Evolutionary conservation across 2,329 filamentous ascomycete genomes (phyloP), one percentile per base, ranked within the genome.

Genomic region (Fusarium transvaalense): DNA sequence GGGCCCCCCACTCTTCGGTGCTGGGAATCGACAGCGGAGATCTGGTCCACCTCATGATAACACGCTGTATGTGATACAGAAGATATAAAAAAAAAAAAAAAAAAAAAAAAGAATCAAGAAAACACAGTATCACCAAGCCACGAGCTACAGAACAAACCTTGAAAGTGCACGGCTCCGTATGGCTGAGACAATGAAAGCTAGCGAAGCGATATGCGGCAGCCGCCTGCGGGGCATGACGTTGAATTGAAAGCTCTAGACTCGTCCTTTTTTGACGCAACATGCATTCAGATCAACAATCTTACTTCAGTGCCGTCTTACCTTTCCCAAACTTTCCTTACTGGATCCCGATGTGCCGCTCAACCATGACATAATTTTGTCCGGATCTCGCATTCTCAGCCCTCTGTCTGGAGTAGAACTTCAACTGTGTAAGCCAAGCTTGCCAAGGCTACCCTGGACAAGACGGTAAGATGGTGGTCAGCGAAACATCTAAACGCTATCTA

Each of bases 1-100:
- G 79, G 78, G 77, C 80, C 77, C 80, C 81, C 86, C 86, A 89
- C 87, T 89, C 87, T 85, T 89, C 85, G 88, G 88, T 90, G 87
- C 85, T 87, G 82, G 89, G 84, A 81, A 82, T 71, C 83, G 84
- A 83, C 78, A 82, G 87, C 88, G 88, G 88, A 90, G 88, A 84
- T 77, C 47, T 52, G 81, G 84, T 84, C 83, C 84, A 85, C 83
- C 84, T 79, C 80, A 79, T 50, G 47, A 50, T 50, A 50, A 83
- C 77, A 78, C 68, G 71, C 75, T 75, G 76, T 79, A 78, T 78
- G 78, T 80, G 78, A 78, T 83, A 85, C 82, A 86, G 84, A 85
- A 78, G 79, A 82, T 80, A 84, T 72, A 78, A 85, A 78, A 60
- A 84, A 72, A 84, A 72, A 78, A 85, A 78, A 60, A 63, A 27